Evolutionary conservation across 78 protist species (phyloP).

Genomic region (Isochrysis galbana): DNA sequence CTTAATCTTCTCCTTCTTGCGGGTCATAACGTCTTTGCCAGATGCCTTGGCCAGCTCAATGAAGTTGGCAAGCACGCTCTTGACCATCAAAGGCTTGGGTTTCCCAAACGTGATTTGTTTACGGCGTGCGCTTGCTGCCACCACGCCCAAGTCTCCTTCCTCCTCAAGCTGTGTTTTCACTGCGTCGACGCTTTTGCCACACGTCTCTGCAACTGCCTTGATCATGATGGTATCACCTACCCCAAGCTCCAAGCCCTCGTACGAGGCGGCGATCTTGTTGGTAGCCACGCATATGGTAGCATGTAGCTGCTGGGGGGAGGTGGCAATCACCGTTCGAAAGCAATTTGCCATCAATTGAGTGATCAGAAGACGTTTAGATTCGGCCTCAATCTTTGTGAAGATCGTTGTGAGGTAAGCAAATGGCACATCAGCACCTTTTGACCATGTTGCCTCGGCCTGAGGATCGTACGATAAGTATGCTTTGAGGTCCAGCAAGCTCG

Average conservation of each 20-base stretch:
- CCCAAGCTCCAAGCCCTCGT: conserved; percentile 3
- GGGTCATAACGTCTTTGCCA: not conserved
- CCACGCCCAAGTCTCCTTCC: conserved; percentile 88
- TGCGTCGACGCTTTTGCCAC: not conserved
- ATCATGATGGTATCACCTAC: conserved; percentile 11
- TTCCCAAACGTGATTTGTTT: conserved; percentile 12
- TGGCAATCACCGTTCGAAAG: not conserved
- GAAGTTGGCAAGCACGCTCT: conserved; percentile 26
- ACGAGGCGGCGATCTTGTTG: not conserved
- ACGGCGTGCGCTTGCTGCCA: conserved; percentile 60
- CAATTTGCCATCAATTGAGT: not conserved
- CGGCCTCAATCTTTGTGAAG: not conserved
- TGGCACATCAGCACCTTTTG: not conserved
- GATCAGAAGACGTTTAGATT: not conserved
- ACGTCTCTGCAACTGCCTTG: conserved; percentile 24
- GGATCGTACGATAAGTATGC: not conserved
- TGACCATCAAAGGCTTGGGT: conserved; percentile 65
- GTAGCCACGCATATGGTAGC: not conserved
- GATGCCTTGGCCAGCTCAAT: not conserved
- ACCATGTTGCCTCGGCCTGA: not conserved
- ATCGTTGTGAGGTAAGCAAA: not conserved
- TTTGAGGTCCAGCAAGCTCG: not conserved
- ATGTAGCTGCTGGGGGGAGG: not conserved
- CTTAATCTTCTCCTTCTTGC: conserved; percentile 69
- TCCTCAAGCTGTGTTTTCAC: conserved; percentile 58